Evolutionary conservation across 176 grass and related monocot genomes (phyloP).

Genomic region (Saccharum officinarum): DNA sequence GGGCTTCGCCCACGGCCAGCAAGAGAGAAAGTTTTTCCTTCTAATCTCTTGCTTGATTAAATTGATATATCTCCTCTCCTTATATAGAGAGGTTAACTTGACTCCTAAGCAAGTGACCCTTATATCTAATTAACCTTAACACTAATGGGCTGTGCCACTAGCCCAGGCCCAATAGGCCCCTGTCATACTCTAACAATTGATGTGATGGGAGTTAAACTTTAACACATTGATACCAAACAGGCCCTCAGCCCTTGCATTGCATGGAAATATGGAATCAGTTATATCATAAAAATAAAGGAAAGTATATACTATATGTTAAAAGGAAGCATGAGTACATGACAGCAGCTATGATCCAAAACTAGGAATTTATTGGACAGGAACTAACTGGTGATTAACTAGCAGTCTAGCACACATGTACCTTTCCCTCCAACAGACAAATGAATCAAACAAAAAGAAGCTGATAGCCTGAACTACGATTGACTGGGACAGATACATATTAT

Average conservation of each 20-base stretch:
- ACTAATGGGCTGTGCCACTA: no score
- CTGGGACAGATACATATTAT: slow-evolving; percentile 12
- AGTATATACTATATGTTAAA: not conserved
- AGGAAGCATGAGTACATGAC: slow-evolving; percentile 17
- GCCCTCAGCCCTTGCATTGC: not conserved
- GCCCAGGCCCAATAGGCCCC: no score
- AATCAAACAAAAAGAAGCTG: slow-evolving; percentile 47
- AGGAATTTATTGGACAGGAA: slow-evolving; percentile 27
- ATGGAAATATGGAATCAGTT: not conserved
- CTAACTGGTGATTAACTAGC: slow-evolving; percentile 24
- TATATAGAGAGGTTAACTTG: no score
- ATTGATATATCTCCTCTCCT: no score
- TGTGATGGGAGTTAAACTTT: no score
- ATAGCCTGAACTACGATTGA: slow-evolving; percentile 38
- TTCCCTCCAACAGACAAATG: slow-evolving; percentile 41
- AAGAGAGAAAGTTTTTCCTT: no score
- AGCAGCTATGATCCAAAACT: slow-evolving; percentile 38
- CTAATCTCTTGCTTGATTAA: no score
- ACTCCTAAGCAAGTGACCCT: no score
- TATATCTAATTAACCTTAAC: no score
- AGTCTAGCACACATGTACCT: slow-evolving; percentile 23
- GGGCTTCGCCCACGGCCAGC: no score
- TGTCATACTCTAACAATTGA: no score
- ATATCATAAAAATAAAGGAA: not conserved
- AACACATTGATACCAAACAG: no score